phyloP scores from a whole-genome alignment of 2,329 filamentous ascomycete species.

The Cordyceps cateniannulata region DNA sequence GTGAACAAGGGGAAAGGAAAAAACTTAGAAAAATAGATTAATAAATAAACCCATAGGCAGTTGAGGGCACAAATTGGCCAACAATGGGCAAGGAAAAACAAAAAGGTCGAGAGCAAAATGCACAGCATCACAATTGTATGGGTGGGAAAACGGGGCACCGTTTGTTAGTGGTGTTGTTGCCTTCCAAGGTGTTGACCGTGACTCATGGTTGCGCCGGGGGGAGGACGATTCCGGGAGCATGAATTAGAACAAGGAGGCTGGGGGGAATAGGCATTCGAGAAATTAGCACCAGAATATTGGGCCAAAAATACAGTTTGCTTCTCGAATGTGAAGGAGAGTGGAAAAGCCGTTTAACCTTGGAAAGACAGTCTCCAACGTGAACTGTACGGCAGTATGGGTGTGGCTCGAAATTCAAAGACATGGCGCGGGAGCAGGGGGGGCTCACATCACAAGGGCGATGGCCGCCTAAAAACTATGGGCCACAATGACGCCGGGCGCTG shows the following conservation, averaged over 20 bases:
- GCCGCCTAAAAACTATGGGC: not conserved
- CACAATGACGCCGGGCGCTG: not conserved
- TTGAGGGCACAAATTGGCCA: conserved; percentile 2
- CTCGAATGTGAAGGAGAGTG: too few species aligned
- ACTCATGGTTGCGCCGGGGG: not conserved
- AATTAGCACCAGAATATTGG: too few species aligned
- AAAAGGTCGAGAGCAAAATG: not conserved
- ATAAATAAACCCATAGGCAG: too few species aligned
- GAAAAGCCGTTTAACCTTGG: too few species aligned
- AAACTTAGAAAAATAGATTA: not conserved
- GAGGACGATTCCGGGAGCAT: not conserved
- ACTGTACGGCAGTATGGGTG: not conserved
- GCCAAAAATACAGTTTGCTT: too few species aligned
- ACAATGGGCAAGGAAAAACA: not conserved
- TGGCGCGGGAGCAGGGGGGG: not conserved
- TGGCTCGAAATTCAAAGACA: too few species aligned
- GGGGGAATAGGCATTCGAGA: not conserved
- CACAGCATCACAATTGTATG: not conserved
- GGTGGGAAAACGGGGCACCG: not conserved
- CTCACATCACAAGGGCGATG: not conserved
- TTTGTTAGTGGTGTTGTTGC: not conserved
- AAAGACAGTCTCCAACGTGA: not conserved
- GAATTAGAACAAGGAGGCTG: not conserved
- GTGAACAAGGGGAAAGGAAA: not conserved
- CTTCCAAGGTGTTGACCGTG: not conserved